Conservation (phyloP, 1,139 yeast species). For the Kurtzmaniella quercitrusa region DNA sequence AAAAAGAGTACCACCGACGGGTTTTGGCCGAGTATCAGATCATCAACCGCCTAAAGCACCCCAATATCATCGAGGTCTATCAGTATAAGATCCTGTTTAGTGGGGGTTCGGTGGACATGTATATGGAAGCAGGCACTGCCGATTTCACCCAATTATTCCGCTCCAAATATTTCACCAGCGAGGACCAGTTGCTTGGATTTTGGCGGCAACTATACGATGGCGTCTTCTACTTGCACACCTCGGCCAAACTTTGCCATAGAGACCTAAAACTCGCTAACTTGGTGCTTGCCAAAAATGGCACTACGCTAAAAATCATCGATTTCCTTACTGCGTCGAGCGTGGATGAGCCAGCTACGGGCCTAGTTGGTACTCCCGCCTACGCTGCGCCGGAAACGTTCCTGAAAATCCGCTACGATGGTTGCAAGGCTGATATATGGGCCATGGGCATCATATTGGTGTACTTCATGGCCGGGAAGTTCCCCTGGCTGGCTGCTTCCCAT, state of each 20-base stretch:
- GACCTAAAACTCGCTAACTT: slow-evolving; percentile 41
- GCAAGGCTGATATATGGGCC: slow-evolving; percentile 46
- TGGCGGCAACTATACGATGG: slow-evolving; percentile 33
- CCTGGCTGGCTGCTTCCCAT: slow-evolving; percentile 34
- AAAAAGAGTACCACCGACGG: slow-evolving; percentile 29
- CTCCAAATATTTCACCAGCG: slow-evolving; percentile 6
- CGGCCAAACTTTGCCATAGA: slow-evolving; percentile 30
- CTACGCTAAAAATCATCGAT: slow-evolving; percentile 33
- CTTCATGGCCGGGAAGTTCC: slow-evolving; percentile 21
- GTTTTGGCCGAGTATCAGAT: slow-evolving; percentile 36
- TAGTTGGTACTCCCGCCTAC: slow-evolving; percentile 46
- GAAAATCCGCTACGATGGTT: slow-evolving; percentile 35
- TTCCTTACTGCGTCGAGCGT: slow-evolving; percentile 26
- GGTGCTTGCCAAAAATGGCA: slow-evolving; percentile 21
- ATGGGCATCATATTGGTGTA: slow-evolving; percentile 40
- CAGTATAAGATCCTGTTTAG: slow-evolving; percentile 19
- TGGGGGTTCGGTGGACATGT: slow-evolving; percentile 19
- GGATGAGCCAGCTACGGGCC: slow-evolving; percentile 28
- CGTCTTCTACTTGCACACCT: slow-evolving; percentile 27
- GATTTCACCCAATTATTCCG: slow-evolving; percentile 17
- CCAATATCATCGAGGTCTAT: slow-evolving; percentile 28
- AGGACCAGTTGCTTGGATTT: slow-evolving; percentile 23
- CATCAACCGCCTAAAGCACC: slow-evolving; percentile 25
- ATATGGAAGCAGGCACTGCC: slow-evolving; percentile 30
- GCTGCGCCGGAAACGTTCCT: slow-evolving; percentile 47